A percentile compares a stretch with the other conserved stretches of the same genome.
phyloP scores from a whole-genome alignment of 2,329 filamentous ascomycete genomes.

The Metarhizium album region DNA sequence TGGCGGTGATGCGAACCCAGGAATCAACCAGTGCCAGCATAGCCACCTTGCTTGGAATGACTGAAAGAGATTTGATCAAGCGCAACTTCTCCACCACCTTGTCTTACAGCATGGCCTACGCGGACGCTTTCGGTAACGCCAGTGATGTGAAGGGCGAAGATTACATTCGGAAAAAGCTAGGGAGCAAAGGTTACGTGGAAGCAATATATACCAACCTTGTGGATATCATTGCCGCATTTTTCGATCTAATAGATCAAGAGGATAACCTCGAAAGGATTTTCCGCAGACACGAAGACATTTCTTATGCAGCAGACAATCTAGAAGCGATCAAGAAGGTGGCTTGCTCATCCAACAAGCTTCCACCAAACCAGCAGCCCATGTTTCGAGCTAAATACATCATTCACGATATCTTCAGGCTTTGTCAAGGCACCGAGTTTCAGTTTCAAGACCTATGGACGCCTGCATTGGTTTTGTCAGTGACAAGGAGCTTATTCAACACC shows the following conservation, averaged over 20 bases:
- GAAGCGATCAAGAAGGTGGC: slow-evolving; percentile 58
- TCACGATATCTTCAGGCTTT: slow-evolving; percentile 68
- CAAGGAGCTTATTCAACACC: slow-evolving; percentile 67
- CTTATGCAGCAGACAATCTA: slow-evolving; percentile 53
- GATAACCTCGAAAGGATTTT: slow-evolving; percentile 60
- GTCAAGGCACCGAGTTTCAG: slow-evolving; percentile 57
- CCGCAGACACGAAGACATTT: slow-evolving; percentile 44
- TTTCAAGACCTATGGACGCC: slow-evolving; percentile 62
- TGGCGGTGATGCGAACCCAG: slow-evolving; percentile 73
- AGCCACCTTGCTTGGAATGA: slow-evolving; percentile 42
- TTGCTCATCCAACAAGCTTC: slow-evolving; percentile 53
- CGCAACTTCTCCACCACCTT: slow-evolving; percentile 66
- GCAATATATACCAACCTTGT: slow-evolving; percentile 61
- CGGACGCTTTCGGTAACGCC: slow-evolving; percentile 16
- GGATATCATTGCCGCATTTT: slow-evolving; percentile 64
- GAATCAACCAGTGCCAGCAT: slow-evolving; percentile 52
- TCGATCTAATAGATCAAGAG: slow-evolving; percentile 69
- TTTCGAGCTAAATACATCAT: slow-evolving; percentile 72
- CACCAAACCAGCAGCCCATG: slow-evolving; percentile 73
- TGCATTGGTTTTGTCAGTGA: slow-evolving; percentile 60
- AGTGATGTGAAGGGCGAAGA: slow-evolving; percentile 49
- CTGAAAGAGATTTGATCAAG: slow-evolving; percentile 48
- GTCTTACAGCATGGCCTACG: slow-evolving; percentile 71
- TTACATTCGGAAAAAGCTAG: slow-evolving; percentile 58
- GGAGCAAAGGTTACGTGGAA: slow-evolving; percentile 51